Percentiles rank a stretch among this genome's conserved stretches.
phyloP scores from a whole-genome alignment of 2,329 filamentous ascomycete species.

The Penicillium verrucosum region DNA sequence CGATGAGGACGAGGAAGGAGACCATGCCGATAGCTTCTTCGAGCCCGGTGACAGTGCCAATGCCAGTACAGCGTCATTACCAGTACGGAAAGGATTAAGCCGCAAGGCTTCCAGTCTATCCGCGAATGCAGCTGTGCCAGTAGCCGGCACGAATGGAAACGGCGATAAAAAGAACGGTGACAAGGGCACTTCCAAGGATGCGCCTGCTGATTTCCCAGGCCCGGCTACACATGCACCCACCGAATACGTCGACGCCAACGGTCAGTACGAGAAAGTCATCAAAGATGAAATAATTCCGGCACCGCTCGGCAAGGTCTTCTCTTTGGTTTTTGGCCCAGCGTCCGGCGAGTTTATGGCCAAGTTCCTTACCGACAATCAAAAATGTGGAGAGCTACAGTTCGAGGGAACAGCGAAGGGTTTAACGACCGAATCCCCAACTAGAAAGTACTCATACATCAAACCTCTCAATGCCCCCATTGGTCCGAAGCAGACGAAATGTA shows the following conservation, averaged over 20 bases:
- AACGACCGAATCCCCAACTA: conserved; percentile 68
- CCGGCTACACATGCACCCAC: conserved; percentile 78
- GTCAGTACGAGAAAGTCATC: conserved; percentile 79
- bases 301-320: conserved; percentile 88
- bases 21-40: conserved; percentile 59
- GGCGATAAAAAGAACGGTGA: conserved; percentile 48
- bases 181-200: conserved; percentile 42
- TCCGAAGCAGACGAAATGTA: conserved; percentile 90
- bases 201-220: conserved; percentile 69
- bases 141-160: conserved; percentile 35
- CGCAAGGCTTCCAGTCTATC: conserved; percentile 67
- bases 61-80: conserved; percentile 50
- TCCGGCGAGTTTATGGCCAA: conserved; percentile 81
- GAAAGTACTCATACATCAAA: conserved; percentile 85
- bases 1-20: conserved; percentile 51
- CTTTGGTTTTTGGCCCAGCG: conserved; percentile 75
- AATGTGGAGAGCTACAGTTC: conserved; percentile 81
- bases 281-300: conserved; percentile 84
- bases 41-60: conserved; percentile 55
- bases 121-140: conserved; percentile 33
- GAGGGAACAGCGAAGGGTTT: conserved; percentile 77
- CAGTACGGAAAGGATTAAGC: conserved; percentile 51
- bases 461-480: conserved; percentile 80
- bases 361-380: conserved; percentile 82
- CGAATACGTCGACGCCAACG: conserved; percentile 73